phyloP scores from a whole-genome alignment of 345 rosid species.

The Leavenworthia alabamica region DNA sequence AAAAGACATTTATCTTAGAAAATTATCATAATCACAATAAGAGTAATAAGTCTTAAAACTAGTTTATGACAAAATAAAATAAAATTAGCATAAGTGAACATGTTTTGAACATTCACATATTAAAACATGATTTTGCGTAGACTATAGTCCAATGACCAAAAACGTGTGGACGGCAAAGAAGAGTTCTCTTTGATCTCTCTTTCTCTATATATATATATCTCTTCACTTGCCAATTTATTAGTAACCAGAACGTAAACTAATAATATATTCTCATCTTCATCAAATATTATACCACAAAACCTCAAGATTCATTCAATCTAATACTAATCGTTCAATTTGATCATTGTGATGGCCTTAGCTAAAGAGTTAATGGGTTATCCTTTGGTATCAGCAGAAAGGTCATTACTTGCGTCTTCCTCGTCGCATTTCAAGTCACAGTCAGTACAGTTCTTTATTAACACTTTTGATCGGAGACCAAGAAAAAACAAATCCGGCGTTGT shows the following conservation, averaged over 20 bases:
- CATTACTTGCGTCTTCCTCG: constrained; percentile 25
- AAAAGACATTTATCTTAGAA: neutral
- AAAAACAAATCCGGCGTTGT: constrained; percentile 19
- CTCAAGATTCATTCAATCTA: neutral
- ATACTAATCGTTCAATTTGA: neutral
- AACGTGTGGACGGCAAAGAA: constrained; percentile 89
- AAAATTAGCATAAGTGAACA: neutral
- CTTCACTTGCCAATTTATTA: neutral
- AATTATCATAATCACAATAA: neutral
- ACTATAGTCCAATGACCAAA: constrained; percentile 28
- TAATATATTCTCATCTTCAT: neutral
- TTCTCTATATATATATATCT: neutral
- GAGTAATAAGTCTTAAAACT: constrained; percentile 7
- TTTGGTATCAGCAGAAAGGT: constrained; percentile 24
- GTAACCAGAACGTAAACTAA: neutral
- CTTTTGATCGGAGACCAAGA: constrained; percentile 11
- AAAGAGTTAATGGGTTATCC: constrained; percentile 56
- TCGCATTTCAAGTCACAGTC: constrained; percentile 4
- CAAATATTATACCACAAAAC: neutral
- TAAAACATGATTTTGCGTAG: constrained; percentile 4
- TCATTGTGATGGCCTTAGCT: constrained; percentile 45
- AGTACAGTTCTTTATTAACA: neutral
- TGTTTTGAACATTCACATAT: constrained; percentile 10
- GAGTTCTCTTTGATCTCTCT: neutral
- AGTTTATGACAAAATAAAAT: neutral